Conservation (phyloP, 129 eudicot species). For the Lactuca saligna region DNA sequence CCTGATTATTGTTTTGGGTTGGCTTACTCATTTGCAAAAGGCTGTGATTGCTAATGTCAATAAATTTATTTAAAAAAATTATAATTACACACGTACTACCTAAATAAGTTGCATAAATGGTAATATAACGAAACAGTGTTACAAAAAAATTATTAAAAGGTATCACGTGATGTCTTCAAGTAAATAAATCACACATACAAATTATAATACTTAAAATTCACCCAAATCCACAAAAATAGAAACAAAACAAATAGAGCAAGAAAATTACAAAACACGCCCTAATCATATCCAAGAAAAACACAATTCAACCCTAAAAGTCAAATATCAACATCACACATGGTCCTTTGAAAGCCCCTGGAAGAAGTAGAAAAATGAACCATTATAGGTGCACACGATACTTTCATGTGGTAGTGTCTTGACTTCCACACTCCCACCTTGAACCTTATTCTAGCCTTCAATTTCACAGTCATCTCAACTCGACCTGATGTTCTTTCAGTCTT, state of each 20-base stretch:
- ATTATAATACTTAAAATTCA: conserved; percentile 22
- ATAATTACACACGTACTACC: too few species aligned
- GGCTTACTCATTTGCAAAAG: too few species aligned
- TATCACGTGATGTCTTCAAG: conserved; percentile 1
- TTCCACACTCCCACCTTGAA: conserved; percentile 75
- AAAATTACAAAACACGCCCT: conserved; percentile 18
- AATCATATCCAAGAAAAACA: conserved; percentile 18
- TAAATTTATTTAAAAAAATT: too few species aligned
- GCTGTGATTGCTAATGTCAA: background rate
- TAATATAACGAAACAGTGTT: background rate
- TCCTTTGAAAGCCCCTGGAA: conserved; percentile 38
- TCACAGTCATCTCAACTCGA: conserved; percentile 50
- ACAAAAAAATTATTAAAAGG: background rate
- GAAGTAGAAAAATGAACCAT: conserved; percentile 43
- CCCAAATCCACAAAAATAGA: conserved; percentile 7
- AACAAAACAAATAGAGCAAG: background rate
- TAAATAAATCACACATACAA: conserved; percentile 37
- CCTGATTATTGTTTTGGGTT: too few species aligned
- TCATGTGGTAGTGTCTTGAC: conserved; percentile 54
- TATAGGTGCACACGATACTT: conserved; percentile 58
- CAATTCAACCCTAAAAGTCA: conserved; percentile 17
- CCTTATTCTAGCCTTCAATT: conserved; percentile 55
- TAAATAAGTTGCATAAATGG: background rate
- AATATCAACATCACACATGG: conserved; percentile 57
- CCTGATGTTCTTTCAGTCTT: conserved; percentile 56